phyloP scores from a whole-genome alignment of 148 eudicot genomes.

The Cornus florida region DNA sequence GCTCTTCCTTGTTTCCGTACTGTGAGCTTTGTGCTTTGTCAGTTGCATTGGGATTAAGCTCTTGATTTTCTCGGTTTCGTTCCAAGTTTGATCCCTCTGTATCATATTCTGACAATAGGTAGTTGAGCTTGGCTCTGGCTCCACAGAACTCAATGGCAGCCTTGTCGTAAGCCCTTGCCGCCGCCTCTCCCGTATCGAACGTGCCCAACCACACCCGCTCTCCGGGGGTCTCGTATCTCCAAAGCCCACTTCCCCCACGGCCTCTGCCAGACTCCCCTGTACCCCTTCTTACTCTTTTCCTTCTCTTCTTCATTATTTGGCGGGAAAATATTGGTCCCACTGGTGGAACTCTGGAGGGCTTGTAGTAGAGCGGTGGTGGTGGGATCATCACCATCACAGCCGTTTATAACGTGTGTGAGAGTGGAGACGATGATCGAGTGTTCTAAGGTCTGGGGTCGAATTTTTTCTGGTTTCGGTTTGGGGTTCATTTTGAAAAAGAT shows the following conservation, averaged over 20 bases:
- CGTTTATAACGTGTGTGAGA: constrained; percentile 38
- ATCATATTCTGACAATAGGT: constrained; percentile 33
- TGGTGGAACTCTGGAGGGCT: neutral
- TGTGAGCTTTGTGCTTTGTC: too few species aligned
- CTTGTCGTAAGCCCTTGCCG: constrained; percentile 62
- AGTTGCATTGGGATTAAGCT: too few species aligned
- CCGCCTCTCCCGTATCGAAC: constrained; percentile 54
- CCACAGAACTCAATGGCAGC: constrained; percentile 52
- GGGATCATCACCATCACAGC: too few species aligned
- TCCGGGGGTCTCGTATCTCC: constrained; percentile 56
- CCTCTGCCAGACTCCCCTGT: constrained; percentile 66
- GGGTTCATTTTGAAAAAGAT: too few species aligned
- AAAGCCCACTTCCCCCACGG: constrained; percentile 76
- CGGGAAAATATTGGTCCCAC: constrained; percentile 13
- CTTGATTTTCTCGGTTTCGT: too few species aligned
- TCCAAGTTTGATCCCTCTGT: neutral
- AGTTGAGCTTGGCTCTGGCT: constrained; percentile 55
- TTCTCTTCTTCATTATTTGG: constrained; percentile 10
- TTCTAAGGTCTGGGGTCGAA: too few species aligned
- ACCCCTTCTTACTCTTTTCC: constrained; percentile 22
- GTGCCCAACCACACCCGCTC: constrained; percentile 62
- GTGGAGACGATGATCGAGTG: constrained; percentile 43
- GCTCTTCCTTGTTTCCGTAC: too few species aligned
- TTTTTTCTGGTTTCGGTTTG: too few species aligned
- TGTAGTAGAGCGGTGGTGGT: too few species aligned